Conservation (phyloP, 1,284 basidiomycete genomes). For the Vanrija pseudolonga region DNA sequence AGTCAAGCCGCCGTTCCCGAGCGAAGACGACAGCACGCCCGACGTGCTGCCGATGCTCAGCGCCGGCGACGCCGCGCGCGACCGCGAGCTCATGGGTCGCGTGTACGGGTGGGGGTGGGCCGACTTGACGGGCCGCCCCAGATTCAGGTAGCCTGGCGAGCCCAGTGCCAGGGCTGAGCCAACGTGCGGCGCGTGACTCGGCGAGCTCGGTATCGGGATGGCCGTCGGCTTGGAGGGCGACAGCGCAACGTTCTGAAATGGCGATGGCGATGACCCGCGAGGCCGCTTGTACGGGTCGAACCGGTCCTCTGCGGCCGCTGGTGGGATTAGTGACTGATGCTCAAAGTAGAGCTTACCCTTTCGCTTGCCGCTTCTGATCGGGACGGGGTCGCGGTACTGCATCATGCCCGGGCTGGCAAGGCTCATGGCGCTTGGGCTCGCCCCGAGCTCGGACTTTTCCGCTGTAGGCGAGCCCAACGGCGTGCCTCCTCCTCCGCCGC, state of each 20-base stretch:
- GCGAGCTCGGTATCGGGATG: slow-evolving; percentile 41
- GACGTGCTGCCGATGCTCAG: slow-evolving; percentile 38
- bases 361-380: slow-evolving; percentile 38
- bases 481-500: slow-evolving; percentile 21
- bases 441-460: slow-evolving; percentile 34
- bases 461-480: slow-evolving; percentile 39
- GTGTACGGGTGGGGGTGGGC: slow-evolving; percentile 31
- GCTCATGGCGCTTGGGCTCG: background rate
- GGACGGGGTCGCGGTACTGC: slow-evolving; percentile 44
- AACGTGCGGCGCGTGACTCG: slow-evolving; percentile 29
- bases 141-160: slow-evolving; percentile 12
- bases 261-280: slow-evolving; percentile 39
- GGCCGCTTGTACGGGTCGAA: slow-evolving; percentile 48
- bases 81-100: slow-evolving; percentile 34
- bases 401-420: slow-evolving; percentile 34
- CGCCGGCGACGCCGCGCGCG: slow-evolving; percentile 40
- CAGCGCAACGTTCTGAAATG: slow-evolving; percentile 23
- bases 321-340: background rate
- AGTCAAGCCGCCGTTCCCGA: slow-evolving; percentile 18
- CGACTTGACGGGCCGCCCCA: slow-evolving; percentile 6
- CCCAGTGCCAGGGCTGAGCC: slow-evolving; percentile 21
- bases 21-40: slow-evolving; percentile 28
- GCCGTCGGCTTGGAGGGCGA: slow-evolving; percentile 31
- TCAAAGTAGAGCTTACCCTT: slow-evolving; percentile 30
- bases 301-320: slow-evolving; percentile 36